A percentile compares a stretch with the other conserved stretches of the same genome.
These are phyloP conservation scores for Excoecaria cochinchinensis DNA, from an alignment of 345 rosid genomes.

Conservation along the genomic window DNA sequence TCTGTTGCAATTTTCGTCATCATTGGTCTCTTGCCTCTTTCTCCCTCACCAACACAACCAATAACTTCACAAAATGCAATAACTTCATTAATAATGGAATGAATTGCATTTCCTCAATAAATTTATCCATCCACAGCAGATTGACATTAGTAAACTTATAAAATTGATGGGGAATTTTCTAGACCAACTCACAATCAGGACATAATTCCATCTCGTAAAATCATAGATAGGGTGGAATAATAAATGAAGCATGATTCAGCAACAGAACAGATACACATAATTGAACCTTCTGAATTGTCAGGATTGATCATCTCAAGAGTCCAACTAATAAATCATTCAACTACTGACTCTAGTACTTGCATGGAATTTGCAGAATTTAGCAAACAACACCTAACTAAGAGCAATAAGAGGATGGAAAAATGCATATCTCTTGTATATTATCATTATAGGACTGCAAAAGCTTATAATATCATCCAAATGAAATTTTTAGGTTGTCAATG, in stretches of 20 bases:
- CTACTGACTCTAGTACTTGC: background rate
- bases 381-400: background rate
- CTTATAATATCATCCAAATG: background rate
- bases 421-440: background rate
- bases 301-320: background rate
- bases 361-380: background rate
- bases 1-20: slow-evolving; percentile 86
- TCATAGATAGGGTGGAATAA: background rate
- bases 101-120: background rate
- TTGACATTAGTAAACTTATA: background rate
- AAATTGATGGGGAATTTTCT: background rate
- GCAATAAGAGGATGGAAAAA: background rate
- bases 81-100: slow-evolving; percentile 9
- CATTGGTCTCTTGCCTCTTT: slow-evolving; percentile 80
- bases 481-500: background rate
- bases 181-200: background rate
- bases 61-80: slow-evolving; percentile 45
- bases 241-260: background rate
- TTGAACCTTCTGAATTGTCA: background rate
- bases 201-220: background rate
- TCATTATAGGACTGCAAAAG: background rate
- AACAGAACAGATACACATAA: background rate
- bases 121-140: background rate
- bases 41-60: slow-evolving; percentile 80
- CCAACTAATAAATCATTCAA: background rate